Base-by-base conservation (phyloP, 345 rosid species). In the Eucalyptus lansdowneana region DNA sequence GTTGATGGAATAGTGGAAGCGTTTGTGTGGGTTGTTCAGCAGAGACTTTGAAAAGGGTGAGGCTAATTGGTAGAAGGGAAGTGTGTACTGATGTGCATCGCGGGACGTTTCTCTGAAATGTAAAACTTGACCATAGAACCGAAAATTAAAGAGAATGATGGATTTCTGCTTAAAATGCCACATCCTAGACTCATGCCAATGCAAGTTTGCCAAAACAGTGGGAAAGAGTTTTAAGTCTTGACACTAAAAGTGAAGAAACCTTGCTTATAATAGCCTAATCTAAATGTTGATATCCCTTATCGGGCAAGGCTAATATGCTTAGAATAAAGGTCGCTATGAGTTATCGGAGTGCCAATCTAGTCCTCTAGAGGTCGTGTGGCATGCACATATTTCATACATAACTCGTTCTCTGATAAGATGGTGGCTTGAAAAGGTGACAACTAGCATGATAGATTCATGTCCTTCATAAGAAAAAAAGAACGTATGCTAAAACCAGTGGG, bases 321-420 rank as follows among this genome's bases (percentile, higher is more conserved):
- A 76, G 15, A 40, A 40, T 0, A 10, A 22, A 25, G 3, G 29
- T 76, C 0, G 1, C 2, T 12, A 76, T 40, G 47, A 76, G 47
- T 17, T 76, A 21, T 76, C 0, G 12, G 47, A 76, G 85, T 1
- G 6, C 15, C 4, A 3, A 21, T 76, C 27, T 22, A 14, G 15
- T 2, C 9, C 85, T 22, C 7, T 0, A 40, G 25, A 40, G 12
- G 47, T 40, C 16, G 44, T 11, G 29, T 21, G 24, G 15, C 29
- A 6, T 22, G 47, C 14, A 40, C 8, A 11, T 40, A 13, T 37
- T 76, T 1, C 27, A 76, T 76, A 21, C 8, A 40, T 9, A 40
- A 76, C 2, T 76, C 2, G 7, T 4, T 69, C 2, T 6, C 0
- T 31, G 24, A 72, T 5, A 34, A 72, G 2, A 34, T 42, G 4